phyloP scores from a whole-genome alignment of 495 filamentous ascomycete genomes.

The Penicillium alfredii region DNA sequence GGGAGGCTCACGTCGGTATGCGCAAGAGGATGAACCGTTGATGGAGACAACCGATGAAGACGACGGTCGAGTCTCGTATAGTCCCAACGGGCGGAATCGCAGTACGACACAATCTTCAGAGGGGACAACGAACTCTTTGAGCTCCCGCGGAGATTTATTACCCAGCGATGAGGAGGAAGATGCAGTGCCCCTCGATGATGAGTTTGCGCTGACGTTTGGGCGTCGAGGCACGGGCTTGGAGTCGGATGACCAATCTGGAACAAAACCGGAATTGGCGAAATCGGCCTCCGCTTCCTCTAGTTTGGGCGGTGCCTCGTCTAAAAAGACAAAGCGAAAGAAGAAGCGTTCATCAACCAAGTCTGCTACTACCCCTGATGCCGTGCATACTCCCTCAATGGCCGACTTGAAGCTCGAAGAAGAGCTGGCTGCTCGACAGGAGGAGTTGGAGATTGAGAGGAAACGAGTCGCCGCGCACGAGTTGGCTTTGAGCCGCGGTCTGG shows the following conservation, averaged over 20 bases:
- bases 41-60: conserved; percentile 57
- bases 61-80: conserved; percentile 16
- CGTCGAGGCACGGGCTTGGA: conserved; percentile 55
- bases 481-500: conserved; percentile 64
- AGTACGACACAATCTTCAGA: conserved; percentile 79
- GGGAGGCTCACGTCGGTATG: conserved; percentile 41
- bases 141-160: conserved; percentile 90
- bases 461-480: conserved; percentile 66
- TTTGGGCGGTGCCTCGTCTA: conserved; percentile 48
- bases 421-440: conserved; percentile 58
- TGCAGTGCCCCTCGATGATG: conserved; percentile 87
- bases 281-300: conserved; percentile 50
- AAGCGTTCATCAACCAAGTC: conserved; percentile 25
- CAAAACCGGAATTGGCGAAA: conserved; percentile 59
- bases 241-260: conserved; percentile 65
- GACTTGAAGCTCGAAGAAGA: conserved; percentile 78
- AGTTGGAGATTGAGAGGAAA: conserved; percentile 61
- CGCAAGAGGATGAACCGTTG: conserved; percentile 63
- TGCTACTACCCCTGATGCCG: conserved; percentile 18
- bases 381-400: conserved; percentile 51
- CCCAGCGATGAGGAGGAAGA: conserved; percentile 91
- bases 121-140: conserved; percentile 78
- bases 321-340: conserved; percentile 33
- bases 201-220: conserved; percentile 76
- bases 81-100: conserved; percentile 53